These are phyloP conservation scores for Naumovozyma baii DNA, from an alignment of 805 yeast genomes.

Conservation along the genomic window DNA sequence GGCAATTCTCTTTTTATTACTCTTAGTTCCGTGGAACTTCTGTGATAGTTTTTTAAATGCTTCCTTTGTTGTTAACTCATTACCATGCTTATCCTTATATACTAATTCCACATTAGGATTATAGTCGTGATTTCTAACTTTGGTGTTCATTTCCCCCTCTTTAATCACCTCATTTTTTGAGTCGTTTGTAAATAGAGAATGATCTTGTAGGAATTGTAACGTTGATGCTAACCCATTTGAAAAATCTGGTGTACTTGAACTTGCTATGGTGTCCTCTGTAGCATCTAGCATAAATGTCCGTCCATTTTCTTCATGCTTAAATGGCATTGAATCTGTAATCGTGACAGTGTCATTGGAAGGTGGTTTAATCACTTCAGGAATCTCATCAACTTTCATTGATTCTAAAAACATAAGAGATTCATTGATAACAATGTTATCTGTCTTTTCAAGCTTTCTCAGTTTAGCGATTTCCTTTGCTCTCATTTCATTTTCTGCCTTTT, in stretches of 20 bases:
- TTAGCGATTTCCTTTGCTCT: slow-evolving; percentile 12
- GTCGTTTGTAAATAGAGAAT: slow-evolving; percentile 8
- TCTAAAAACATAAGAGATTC: slow-evolving; percentile 31
- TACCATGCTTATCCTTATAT: slow-evolving; percentile 59
- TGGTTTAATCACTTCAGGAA: neutral
- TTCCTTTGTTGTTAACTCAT: slow-evolving; percentile 48
- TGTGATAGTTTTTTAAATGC: slow-evolving; percentile 74
- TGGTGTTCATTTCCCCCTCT: slow-evolving; percentile 4
- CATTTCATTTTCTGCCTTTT: slow-evolving; percentile 16
- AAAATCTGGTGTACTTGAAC: slow-evolving; percentile 10
- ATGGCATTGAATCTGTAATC: slow-evolving; percentile 21
- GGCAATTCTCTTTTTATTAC: slow-evolving; percentile 19
- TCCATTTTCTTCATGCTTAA: slow-evolving; percentile 12
- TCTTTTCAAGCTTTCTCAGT: slow-evolving; percentile 12
- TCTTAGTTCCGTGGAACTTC: slow-evolving; percentile 57
- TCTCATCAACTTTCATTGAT: slow-evolving; percentile 5
- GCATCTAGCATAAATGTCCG: neutral
- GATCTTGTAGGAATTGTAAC: slow-evolving; percentile 12
- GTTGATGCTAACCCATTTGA: slow-evolving; percentile 23
- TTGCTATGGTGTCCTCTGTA: neutral
- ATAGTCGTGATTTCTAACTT: slow-evolving; percentile 21
- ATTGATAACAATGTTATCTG: slow-evolving; percentile 30
- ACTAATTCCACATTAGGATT: slow-evolving; percentile 38
- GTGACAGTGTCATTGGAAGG: neutral
- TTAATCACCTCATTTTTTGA: slow-evolving; percentile 12